Base-by-base conservation (phyloP, 1,139 yeast species). In the Suhomyces anneliseae region DNA sequence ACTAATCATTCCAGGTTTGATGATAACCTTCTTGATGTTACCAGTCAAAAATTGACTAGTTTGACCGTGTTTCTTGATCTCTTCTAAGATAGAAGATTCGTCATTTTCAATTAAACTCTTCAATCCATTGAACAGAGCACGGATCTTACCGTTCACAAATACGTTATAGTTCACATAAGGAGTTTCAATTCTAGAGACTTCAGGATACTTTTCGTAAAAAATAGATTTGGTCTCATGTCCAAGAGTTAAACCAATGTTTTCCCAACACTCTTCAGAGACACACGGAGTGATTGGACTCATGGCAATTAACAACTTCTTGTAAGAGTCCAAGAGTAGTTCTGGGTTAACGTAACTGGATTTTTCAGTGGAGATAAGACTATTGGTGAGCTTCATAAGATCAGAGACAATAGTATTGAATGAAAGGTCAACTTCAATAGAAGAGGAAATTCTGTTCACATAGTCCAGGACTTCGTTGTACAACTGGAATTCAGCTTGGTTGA, bases 371-470 rank as follows among this genome's bases (percentile, higher is more conserved):
- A 66, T 59, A 8, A 90, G 60, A 1, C 74, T 56, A 54, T 85
- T 85, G 1, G 96, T 86, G 45, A 86, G 66, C 58, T 90, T 93
- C 97, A 90, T 93, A 60, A 83, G 86, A 60, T 90, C 96, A 0
- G 97, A 88, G 31, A 93, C 79, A 6, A 90, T 82, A 0, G 97
- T 92, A 64, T 93, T 93, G 61, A 92, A 72, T 0, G 93, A 76
- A 38, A 87, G 67, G 1, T 81, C 77, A 1, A 69, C 72, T 33
- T 76, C 82, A 46, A 89, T 78, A 0, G 96, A 81, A 3, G 70
- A 72, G 8, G 86, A 78, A 9, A 89, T 74, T 7, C 77, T 70
- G 27, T 61, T 62, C 24, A 85, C 59, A 42, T 76, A 73, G n/a
- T 54, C 60, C 55, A 83, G 87, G 0, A 79, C 66, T 15, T 76